Percentiles rank a stretch among this genome's conserved stretches.
phyloP scores from a whole-genome alignment of 2,329 filamentous ascomycete genomes.

The Cercospora zeina region DNA sequence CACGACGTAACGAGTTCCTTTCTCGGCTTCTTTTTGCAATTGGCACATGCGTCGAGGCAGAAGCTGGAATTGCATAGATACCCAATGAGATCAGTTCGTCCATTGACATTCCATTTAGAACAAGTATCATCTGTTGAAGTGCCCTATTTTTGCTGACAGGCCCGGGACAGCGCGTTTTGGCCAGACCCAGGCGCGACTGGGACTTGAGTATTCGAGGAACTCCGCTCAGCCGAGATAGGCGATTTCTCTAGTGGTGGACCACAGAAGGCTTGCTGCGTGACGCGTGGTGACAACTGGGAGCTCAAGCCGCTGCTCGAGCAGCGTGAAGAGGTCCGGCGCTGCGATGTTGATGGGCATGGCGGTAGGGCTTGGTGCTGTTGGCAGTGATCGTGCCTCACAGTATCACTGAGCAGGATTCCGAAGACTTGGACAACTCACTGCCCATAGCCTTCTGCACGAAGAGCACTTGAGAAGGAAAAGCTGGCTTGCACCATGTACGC shows the following conservation, averaged over 20 bases:
- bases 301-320: background rate
- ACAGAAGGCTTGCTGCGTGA: background rate
- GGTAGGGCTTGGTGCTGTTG: background rate
- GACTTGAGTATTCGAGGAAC: too few species aligned
- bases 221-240: background rate
- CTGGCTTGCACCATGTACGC: background rate
- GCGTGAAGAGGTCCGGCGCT: background rate
- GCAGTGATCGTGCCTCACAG: too few species aligned
- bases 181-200: too few species aligned
- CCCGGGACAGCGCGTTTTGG: too few species aligned
- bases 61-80: background rate
- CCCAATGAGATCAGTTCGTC: background rate
- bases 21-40: background rate
- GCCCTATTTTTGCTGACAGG: background rate
- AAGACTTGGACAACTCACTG: background rate
- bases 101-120: background rate
- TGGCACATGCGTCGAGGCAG: background rate
- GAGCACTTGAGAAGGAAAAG: background rate
- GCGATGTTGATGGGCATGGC: background rate
- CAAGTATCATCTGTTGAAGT: background rate
- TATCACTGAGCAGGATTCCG: too few species aligned
- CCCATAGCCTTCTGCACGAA: background rate
- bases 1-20: conserved; percentile 6
- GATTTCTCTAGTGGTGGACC: background rate
- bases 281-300: background rate